Evolutionary conservation across 805 yeast species (phyloP), one percentile per base, ranked within the genome.

Genomic region (Kuraishia capsulata): DNA sequence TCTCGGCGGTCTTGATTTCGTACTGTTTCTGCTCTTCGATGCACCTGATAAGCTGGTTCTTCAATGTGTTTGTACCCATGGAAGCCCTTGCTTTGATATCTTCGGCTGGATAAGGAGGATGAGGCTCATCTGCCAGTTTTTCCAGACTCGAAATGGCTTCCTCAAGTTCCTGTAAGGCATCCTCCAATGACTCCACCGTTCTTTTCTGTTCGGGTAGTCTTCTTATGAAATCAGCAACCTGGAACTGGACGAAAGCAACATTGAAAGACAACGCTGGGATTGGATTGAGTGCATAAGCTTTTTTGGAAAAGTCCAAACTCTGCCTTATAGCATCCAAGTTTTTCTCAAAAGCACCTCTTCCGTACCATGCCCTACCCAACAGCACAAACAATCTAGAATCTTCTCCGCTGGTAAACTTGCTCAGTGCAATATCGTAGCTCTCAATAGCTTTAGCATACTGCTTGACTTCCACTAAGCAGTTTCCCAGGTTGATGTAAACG

Each of bases 381-480:
- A 84, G 69, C 14, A 87, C 76, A 45, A 81, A 59, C 23, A 85
- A 67, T 50, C 74, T 77, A 0, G 86, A 61, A 52, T 82, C 94
- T 30, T 73, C 69, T 4, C 73, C 73, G 41, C 73, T 73, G 29
- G 79, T 71, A 52, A 71, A 82, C 53, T 81, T 71, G 20, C 71
- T 69, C 42, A 84, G 64, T 1, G 95, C 95, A 49, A 83, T 70
- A 45, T 84, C 90, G 61, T 90, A 92, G 51, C 76, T 74, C 58
- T 92, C 97, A 51, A 89, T 81, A 1, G 97, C 90, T 49, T 88
- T 85, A 2, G 81, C 67, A 52, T 66, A 88, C 54, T 89, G 94
- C 46, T 81, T 79, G 55, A 86, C 72, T 42, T 89, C 97, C 34
- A 82, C 61, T 38, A 84, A 67, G 43, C 90, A 89, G 57, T 92